A percentile compares a stretch with the other conserved stretches of the same genome.
These are phyloP conservation scores for Pleurotus citrinopileatus DNA, from an alignment of 768 basidiomycete species.

Conservation along the genomic window DNA sequence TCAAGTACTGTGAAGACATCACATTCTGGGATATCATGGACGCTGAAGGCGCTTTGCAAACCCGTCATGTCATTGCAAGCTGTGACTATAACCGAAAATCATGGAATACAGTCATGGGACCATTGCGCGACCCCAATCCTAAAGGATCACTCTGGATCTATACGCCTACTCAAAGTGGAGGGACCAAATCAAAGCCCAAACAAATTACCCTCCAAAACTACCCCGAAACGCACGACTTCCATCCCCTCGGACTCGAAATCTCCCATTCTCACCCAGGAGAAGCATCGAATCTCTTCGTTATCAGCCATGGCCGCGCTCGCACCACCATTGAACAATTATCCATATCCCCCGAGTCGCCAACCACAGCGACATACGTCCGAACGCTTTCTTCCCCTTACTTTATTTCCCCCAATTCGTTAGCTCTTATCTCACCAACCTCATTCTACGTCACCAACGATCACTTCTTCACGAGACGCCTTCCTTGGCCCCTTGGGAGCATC, in stretches of 20 bases:
- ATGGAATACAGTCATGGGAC: slow-evolving; percentile 80
- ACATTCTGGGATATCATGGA: slow-evolving; percentile 61
- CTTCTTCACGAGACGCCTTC: slow-evolving; percentile 59
- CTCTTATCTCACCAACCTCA: slow-evolving; percentile 60
- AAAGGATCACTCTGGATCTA: slow-evolving; percentile 65
- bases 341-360: slow-evolving; percentile 37
- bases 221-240: slow-evolving; percentile 60
- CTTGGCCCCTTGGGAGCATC: slow-evolving; percentile 42
- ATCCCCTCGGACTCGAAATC: slow-evolving; percentile 65
- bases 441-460: slow-evolving; percentile 80
- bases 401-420: slow-evolving; percentile 64
- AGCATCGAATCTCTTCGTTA: slow-evolving; percentile 55
- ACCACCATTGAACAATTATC: slow-evolving; percentile 70
- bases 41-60: slow-evolving; percentile 29
- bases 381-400: slow-evolving; percentile 60
- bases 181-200: slow-evolving; percentile 23
- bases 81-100: slow-evolving; percentile 53
- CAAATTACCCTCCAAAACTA: slow-evolving; percentile 48
- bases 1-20: slow-evolving; percentile 64
- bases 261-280: slow-evolving; percentile 48
- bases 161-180: slow-evolving; percentile 18
- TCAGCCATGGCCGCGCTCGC: slow-evolving; percentile 63
- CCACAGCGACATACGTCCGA: slow-evolving; percentile 50
- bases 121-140: slow-evolving; percentile 53
- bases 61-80: slow-evolving; percentile 44